Base-by-base conservation (phyloP, 2,329 filamentous ascomycete genomes). In the Beauveria rudraprayagi region DNA sequence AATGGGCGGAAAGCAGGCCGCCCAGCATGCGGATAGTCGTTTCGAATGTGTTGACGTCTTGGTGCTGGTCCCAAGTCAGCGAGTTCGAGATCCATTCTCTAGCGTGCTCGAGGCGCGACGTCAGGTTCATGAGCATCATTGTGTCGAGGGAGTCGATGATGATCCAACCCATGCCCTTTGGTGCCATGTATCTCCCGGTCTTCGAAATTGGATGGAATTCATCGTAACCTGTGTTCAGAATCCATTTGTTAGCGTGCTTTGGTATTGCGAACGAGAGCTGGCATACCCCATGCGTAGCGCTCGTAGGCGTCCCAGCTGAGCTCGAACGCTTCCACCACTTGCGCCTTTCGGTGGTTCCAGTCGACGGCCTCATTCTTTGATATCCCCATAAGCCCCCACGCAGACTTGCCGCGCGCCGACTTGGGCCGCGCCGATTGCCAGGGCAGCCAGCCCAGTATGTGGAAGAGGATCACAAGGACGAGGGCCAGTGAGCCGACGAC, bases 21-120 rank as follows among this genome's bases (percentile, higher is more conserved):
- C 94, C 94, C 55, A 99, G 80, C 92, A 97, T 97, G 57, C 94
- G 89, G 68, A 97, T 97, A 0, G 93, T 97, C 8, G 93, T 97
- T 77, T 99, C 94, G 68, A 97, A 99, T 0, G 92, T 97, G 73
- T 92, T 97, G 61, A 99, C 93, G 71, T 97, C 91, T 72, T 97
- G 92, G 69, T 97, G 83, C 73, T 96, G 91, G 63, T 97, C 87
- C 76, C 95, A 97, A 11, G 86, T 87, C 64, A 97, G 76, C 8
- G 86, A 86, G 5, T 85, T 87, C 1, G 90, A 82, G 53, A 99
- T 85, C 94, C 94, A 99, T 70, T 96, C 84, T 61, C 93, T 83
- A 30, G 94, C 93, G 69, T 95, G 87, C 43, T 86, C 82, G 44
- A 99, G 82, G 64, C 92, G 87, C 37, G 86, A 89, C 16, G 93